Evolutionary conservation across 202 grass and related monocot genomes (phyloP).

Genomic region (Dendrocalamus latiflorus): DNA sequence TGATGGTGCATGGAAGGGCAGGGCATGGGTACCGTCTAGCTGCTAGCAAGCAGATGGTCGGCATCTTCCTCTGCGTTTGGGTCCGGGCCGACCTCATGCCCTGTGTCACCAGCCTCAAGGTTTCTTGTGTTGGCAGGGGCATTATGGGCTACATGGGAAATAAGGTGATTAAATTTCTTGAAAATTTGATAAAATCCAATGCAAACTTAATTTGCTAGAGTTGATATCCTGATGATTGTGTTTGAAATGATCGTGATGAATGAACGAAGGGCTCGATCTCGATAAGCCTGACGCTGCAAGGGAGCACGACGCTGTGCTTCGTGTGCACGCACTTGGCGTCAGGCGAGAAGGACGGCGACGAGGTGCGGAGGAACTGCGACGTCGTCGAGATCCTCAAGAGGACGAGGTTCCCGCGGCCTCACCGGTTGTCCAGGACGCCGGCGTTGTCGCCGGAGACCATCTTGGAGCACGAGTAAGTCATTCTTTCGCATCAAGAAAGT

Average conservation of each 20-base stretch:
- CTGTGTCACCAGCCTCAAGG: conserved; percentile 42
- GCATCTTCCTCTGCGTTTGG: conserved; percentile 95
- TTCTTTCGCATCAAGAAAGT: background rate
- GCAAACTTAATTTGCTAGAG: background rate
- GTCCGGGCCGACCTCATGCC: conserved; percentile 43
- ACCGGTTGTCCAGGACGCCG: background rate
- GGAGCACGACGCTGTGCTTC: conserved; percentile 64
- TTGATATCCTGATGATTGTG: background rate
- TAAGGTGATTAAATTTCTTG: conserved; percentile 41
- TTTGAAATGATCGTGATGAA: background rate
- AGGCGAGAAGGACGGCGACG: conserved; percentile 85
- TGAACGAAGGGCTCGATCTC: conserved; percentile 66
- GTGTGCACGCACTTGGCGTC: conserved; percentile 92
- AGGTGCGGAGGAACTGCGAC: conserved; percentile 69
- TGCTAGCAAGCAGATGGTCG: conserved; percentile 84
- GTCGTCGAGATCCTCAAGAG: conserved; percentile 72
- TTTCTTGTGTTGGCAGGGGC: conserved; percentile 63
- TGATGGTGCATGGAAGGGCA: background rate
- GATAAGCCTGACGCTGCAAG: conserved; percentile 71
- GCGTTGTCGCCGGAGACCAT: conserved; percentile 57
- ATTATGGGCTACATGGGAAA: conserved; percentile 99
- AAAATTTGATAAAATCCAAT: background rate
- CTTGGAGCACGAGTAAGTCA: conserved; percentile 65
- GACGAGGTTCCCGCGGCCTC: conserved; percentile 43
- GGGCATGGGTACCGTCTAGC: conserved; percentile 33